Percentiles rank a stretch among this genome's conserved stretches.
phyloP scores from a whole-genome alignment of 257 asterid species.

The Nicotiana benthamiana region DNA sequence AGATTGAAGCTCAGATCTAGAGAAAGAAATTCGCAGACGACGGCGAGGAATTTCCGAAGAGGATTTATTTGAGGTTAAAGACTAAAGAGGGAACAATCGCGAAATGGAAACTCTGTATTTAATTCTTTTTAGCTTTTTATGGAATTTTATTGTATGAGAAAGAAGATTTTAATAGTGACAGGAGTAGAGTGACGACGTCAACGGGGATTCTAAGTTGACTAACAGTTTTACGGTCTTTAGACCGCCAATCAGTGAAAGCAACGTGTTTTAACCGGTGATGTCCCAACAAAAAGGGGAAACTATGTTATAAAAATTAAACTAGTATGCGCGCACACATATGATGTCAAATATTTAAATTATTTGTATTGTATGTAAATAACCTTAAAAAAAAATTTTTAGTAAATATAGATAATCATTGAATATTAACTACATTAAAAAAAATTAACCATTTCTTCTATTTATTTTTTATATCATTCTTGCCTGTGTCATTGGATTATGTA shows the following conservation, averaged over 20 bases:
- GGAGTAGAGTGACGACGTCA: background rate
- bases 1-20: conserved; percentile 46
- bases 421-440: no score
- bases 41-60: background rate
- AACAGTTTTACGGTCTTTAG: no score
- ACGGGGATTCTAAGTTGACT: no score
- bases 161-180: background rate
- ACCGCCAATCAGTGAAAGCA: background rate
- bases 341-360: no score
- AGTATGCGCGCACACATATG: no score
- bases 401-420: no score
- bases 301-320: background rate
- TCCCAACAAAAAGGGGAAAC: background rate
- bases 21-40: conserved; percentile 2
- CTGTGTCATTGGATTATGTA: no score
- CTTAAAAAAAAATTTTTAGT: no score
- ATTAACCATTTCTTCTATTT: no score
- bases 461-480: no score
- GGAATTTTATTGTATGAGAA: background rate
- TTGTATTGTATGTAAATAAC: no score
- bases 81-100: background rate
- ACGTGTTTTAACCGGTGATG: background rate
- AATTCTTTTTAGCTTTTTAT: background rate
- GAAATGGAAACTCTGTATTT: background rate
- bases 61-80: background rate